phyloP scores from a whole-genome alignment of 2,329 filamentous ascomycete species.

The Nigrospora sphaerica region DNA sequence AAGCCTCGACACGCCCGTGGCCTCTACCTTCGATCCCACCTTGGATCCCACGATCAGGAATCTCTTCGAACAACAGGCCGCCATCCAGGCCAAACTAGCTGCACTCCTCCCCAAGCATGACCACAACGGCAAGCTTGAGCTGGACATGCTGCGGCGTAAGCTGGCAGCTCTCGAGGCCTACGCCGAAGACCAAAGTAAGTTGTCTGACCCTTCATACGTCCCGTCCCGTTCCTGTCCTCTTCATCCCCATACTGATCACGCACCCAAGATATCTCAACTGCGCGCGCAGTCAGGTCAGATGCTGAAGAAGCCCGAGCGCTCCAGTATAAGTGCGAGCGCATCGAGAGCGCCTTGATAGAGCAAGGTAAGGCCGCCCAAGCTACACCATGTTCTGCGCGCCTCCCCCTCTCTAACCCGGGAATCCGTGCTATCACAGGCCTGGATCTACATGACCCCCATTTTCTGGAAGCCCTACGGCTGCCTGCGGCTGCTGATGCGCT shows the following conservation, averaged over 20 bases:
- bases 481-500: constrained; percentile 32
- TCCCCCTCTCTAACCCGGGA: not conserved
- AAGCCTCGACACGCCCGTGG: constrained; percentile 16
- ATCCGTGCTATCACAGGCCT: constrained; percentile 21
- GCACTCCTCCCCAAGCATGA: constrained; percentile 40
- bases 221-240: constrained; percentile 3
- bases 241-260: constrained; percentile 14
- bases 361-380: constrained; percentile 28
- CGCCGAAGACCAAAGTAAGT: constrained; percentile 42
- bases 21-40: constrained; percentile 26
- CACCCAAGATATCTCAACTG: constrained; percentile 27
- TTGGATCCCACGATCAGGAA: constrained; percentile 36
- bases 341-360: constrained; percentile 44
- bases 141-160: constrained; percentile 50
- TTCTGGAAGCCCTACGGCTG: constrained; percentile 29
- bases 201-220: not conserved
- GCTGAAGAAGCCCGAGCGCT: constrained; percentile 49
- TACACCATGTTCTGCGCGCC: constrained; percentile 6
- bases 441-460: constrained; percentile 32
- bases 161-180: constrained; percentile 40
- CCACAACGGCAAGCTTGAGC: constrained; percentile 39
- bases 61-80: constrained; percentile 45
- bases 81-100: constrained; percentile 43
- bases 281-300: constrained; percentile 41
- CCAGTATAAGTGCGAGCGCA: constrained; percentile 53